Percentiles rank a stretch among this genome's conserved stretches.
phyloP scores from a whole-genome alignment of 2,329 filamentous ascomycete species.

The Phoma sp. region DNA sequence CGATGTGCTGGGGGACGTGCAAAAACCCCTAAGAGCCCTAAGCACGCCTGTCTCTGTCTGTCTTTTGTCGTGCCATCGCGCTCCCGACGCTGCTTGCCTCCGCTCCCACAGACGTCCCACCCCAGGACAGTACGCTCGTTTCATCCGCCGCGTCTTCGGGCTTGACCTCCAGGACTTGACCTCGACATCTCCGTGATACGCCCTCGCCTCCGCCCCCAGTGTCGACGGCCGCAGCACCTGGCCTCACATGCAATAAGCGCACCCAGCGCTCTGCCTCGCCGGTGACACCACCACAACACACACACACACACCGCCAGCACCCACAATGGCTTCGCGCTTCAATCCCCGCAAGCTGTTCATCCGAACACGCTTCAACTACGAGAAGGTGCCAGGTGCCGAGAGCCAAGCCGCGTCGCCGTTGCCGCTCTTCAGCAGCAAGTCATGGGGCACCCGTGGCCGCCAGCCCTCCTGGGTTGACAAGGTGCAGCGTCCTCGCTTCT shows the following conservation, averaged over 20 bases:
- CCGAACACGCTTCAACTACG: slow-evolving; percentile 53
- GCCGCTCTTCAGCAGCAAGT: slow-evolving; percentile 48
- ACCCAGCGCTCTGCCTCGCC: slow-evolving; percentile 13
- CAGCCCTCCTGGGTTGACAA: slow-evolving; percentile 48
- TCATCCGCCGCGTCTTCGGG: slow-evolving; percentile 19
- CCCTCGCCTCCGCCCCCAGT: slow-evolving; percentile 14
- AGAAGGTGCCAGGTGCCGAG: slow-evolving; percentile 52
- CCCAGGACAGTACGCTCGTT: slow-evolving; percentile 39
- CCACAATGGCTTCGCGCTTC: slow-evolving; percentile 47
- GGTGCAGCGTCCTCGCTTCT: slow-evolving; percentile 51
- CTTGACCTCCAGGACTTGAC: not conserved
- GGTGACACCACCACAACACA: slow-evolving; percentile 3
- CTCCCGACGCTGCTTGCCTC: slow-evolving; percentile 14
- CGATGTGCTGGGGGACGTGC: not conserved
- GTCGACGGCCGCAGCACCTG: slow-evolving; percentile 1
- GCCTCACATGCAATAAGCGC: slow-evolving; percentile 39
- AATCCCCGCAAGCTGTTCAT: slow-evolving; percentile 55
- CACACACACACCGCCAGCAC: slow-evolving; percentile 9
- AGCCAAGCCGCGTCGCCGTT: slow-evolving; percentile 49
- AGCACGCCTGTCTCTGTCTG: slow-evolving; percentile 1
- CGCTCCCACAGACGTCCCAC: slow-evolving; percentile 14
- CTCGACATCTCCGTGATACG: slow-evolving; percentile 6
- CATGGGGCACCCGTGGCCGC: slow-evolving; percentile 41
- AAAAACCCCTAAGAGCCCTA: slow-evolving; percentile 11
- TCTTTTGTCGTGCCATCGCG: slow-evolving; percentile 11